A percentile compares a stretch with the other conserved stretches of the same genome.
Evolutionary conservation across 2,329 filamentous ascomycete species (phyloP).

Genomic region (Albifimbria verrucaria): DNA sequence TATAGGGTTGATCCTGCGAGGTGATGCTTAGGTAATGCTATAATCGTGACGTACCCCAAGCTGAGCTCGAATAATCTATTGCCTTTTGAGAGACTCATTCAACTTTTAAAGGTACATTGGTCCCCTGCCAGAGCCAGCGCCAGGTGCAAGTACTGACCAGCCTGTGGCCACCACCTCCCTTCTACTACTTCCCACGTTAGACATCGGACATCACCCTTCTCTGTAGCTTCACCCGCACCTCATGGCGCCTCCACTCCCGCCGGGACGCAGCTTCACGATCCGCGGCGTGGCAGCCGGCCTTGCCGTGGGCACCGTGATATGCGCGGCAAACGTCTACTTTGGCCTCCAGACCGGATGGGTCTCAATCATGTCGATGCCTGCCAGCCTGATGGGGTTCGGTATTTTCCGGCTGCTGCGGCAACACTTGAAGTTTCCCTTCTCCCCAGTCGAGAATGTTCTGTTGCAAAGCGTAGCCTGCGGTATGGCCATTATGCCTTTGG

Average conservation of each 20-base stretch:
- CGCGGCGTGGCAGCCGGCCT: slow-evolving; percentile 79
- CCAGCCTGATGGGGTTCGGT: slow-evolving; percentile 89
- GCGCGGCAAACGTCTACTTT: slow-evolving; percentile 98
- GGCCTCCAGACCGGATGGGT: slow-evolving; percentile 79
- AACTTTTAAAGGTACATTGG: too few species aligned
- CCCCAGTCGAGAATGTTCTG: slow-evolving; percentile 92
- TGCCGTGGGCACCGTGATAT: slow-evolving; percentile 83
- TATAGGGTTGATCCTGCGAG: too few species aligned
- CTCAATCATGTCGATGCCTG: slow-evolving; percentile 93
- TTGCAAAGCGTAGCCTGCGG: slow-evolving; percentile 94
- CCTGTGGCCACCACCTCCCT: too few species aligned
- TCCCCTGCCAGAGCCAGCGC: too few species aligned
- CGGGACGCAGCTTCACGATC: slow-evolving; percentile 73
- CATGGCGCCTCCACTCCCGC: slow-evolving; percentile 11
- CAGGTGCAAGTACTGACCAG: too few species aligned
- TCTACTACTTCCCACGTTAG: too few species aligned
- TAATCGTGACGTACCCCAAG: too few species aligned
- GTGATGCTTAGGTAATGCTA: too few species aligned
- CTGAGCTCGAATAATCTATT: too few species aligned
- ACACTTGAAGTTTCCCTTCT: slow-evolving; percentile 76
- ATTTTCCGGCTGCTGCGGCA: slow-evolving; percentile 79
- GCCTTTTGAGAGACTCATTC: too few species aligned
- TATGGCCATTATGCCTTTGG: slow-evolving; percentile 94
- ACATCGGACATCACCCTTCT: too few species aligned
- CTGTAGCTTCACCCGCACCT: too few species aligned